Evolutionary conservation across 2,329 filamentous ascomycete genomes (phyloP).

Genomic region (Phyllosticta paracitricarpa): DNA sequence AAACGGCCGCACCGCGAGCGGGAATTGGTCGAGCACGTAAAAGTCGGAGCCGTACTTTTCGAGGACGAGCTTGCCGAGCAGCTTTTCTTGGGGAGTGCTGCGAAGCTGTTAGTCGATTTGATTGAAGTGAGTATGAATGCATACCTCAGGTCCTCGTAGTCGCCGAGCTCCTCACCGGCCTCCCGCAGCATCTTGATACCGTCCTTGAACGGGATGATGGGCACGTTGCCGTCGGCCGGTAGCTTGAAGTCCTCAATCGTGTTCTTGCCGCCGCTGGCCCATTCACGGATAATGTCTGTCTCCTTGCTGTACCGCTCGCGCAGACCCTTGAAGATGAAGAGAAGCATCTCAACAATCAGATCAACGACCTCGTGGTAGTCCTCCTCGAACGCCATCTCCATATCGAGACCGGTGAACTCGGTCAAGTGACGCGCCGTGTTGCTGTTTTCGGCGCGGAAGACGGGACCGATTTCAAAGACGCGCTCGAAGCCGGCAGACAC

Average conservation of each 20-base stretch:
- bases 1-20: conserved; percentile 76
- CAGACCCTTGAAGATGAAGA: conserved; percentile 71
- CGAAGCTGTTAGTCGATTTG: neutral
- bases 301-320: conserved; percentile 57
- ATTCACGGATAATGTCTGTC: conserved; percentile 58
- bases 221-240: conserved; percentile 62
- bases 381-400: conserved; percentile 81
- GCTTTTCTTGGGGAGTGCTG: conserved; percentile 71
- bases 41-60: conserved; percentile 92
- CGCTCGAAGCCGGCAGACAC: conserved; percentile 70
- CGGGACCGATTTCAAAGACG: conserved; percentile 69
- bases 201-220: conserved; percentile 68
- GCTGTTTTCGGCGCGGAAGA: conserved; percentile 78
- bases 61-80: conserved; percentile 75
- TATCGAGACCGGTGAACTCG: conserved; percentile 80
- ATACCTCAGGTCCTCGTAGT: conserved; percentile 65
- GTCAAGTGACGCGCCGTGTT: conserved; percentile 81
- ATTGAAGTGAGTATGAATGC: neutral
- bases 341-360: conserved; percentile 62
- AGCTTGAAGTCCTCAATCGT: conserved; percentile 69
- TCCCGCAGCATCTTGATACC: conserved; percentile 67
- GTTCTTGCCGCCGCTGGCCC: conserved; percentile 42
- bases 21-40: conserved; percentile 95
- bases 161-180: conserved; percentile 63
- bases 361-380: conserved; percentile 65